phyloP scores from a whole-genome alignment of 2,329 filamentous ascomycete genomes.

The Stachybotrys chartarum region DNA sequence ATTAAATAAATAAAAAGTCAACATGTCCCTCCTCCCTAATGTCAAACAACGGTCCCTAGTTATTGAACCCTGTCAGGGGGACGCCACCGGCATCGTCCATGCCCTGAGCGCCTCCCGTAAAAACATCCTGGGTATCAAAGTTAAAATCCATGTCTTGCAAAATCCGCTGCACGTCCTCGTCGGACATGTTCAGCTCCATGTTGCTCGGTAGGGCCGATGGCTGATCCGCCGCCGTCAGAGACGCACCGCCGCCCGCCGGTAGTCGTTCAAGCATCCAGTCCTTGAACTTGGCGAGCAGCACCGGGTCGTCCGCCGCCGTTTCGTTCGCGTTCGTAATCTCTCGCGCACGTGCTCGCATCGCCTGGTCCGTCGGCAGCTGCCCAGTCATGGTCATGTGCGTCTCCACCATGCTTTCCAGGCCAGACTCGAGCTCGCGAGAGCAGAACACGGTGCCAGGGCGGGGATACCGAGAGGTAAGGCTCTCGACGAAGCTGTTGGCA shows the following conservation, averaged over 20 bases:
- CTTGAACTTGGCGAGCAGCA: constrained; percentile 48
- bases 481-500: constrained; percentile 41
- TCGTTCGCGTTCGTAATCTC: constrained; percentile 36
- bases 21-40: not conserved
- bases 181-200: constrained; percentile 28
- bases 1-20: not conserved
- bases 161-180: constrained; percentile 31
- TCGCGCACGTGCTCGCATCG: constrained; percentile 37
- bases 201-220: constrained; percentile 15
- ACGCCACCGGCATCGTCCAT: constrained; percentile 22
- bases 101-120: constrained; percentile 14
- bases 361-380: constrained; percentile 39
- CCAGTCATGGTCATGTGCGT: constrained; percentile 28
- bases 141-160: constrained; percentile 37
- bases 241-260: constrained; percentile 5
- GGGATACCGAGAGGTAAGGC: constrained; percentile 33
- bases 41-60: constrained; percentile 15
- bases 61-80: constrained; percentile 13
- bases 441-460: constrained; percentile 48
- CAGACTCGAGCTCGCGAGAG: constrained; percentile 50
- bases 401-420: constrained; percentile 41
- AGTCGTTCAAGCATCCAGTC: constrained; percentile 28
- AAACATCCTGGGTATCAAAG: constrained; percentile 22
- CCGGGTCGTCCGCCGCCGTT: constrained; percentile 48
- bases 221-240: constrained; percentile 3